Evolutionary conservation across 2,329 filamentous ascomycete genomes (phyloP), one percentile per base, ranked within the genome.

Genomic region (Colletotrichum karsti): DNA sequence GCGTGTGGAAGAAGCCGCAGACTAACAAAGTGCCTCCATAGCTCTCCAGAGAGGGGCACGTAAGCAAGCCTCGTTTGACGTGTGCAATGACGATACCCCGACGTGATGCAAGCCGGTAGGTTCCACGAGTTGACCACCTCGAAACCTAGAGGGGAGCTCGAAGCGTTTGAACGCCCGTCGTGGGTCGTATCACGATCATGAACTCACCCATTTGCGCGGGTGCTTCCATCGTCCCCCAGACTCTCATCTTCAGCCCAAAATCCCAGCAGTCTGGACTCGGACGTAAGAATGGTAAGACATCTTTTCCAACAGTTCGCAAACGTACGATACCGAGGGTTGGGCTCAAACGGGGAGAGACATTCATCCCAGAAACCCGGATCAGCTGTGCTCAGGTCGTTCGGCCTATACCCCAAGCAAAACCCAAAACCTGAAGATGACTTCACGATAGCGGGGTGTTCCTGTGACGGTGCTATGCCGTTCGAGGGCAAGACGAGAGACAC

Each of bases 311-410:
- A 51, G 44, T 37, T 60, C 9, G 57, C 22, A 60, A 60, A 41
- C 57, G 57, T 60, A 60, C 35, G 57, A 41, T 60, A 39, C 44
- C 57, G 57, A 60, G 22, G 35, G 33, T 35, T 51, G 46, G 57
- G 57, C 20, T 60, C 42, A 50, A 60, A 60, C 57, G 57, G 57
- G 57, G 30, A 46, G 55, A 58, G 55, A 58, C 42, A 44, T 56
- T 44, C 26, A 28, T 33, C 42, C 57, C 57, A 58, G 28, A 24
- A 48, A 48, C 26, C 57, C 33, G 57, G 57, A 60, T 20, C 42
- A 41, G 28, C 20, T n/a, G n/a, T 35, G 30, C 30, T 13, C 48
- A 51, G 4, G 15, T 8, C 5, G n/a, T 56, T 56, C 53, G 41
- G 53, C n/a, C 12, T 39, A 44, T 6, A 26, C 54, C 54, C 35